Evolutionary conservation across 2,329 filamentous ascomycete species (phyloP), one percentile per base, ranked within the genome.

Genomic region (Truncatella angustata): DNA sequence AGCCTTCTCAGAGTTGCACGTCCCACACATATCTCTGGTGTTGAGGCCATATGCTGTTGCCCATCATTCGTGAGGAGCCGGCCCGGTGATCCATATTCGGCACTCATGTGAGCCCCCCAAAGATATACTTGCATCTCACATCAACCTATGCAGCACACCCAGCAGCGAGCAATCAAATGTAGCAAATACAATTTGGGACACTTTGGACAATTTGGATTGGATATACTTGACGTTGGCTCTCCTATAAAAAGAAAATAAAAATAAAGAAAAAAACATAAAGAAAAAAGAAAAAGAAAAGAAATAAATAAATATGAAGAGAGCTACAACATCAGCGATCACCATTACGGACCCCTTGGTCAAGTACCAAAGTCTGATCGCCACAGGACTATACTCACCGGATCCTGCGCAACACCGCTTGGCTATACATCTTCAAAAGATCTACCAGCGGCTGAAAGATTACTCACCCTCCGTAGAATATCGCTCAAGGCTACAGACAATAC

Each of bases 391-490:
- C 64, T 74, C 77, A 43, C 85, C 88, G 7, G 89, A 93, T 68
- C 81, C 82, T 4, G 80, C 86, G 20, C 87, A 91, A 65, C 85
- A 90, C 66, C 80, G 87, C 18, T 74, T 90, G 5, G 89, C 89
- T 5, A 76, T 90, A 36, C 87, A 93, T 68, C 76, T 93, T 2
- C 87, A 90, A 59, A 88, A 90, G 64, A 76, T 93, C 10, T 93
- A 94, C 60, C 73, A 82, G 34, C 79, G 85, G 2, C 73, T 93
- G 36, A 91, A 90, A 64, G 88, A 93, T 66, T 93, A 94, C 69
- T 81, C 87, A 32, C 90, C 89, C 0, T 80, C 84, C 43, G 60
- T 80, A 11, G 86, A 91, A 63, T 92, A 92, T 64, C 79, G 78
- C 26, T 74, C 83, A 55, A 80, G 83, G 24, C 74, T 94, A 1